phyloP scores from a whole-genome alignment of 176 grass and related monocot genomes.

The Typha latifolia region DNA sequence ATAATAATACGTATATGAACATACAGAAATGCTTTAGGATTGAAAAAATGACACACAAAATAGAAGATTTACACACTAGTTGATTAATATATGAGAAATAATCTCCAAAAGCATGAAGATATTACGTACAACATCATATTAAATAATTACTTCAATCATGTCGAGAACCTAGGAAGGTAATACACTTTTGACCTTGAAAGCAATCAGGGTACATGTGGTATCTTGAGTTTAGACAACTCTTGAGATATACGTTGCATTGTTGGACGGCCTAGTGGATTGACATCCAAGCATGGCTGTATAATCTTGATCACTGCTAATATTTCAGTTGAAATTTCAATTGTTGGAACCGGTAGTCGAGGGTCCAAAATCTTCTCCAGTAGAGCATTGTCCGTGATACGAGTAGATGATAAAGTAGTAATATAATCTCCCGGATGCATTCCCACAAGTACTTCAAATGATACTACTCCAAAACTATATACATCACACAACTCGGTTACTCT shows the following conservation, averaged over 20 bases:
- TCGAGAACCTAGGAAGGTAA: no score
- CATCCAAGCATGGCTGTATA: slow-evolving; percentile 4
- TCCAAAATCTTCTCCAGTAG: slow-evolving; percentile 7
- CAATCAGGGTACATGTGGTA: no score
- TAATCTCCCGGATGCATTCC: slow-evolving; percentile 1
- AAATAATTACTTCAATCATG: no score
- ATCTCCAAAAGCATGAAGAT: no score
- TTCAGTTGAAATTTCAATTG: background rate
- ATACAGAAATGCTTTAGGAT: no score
- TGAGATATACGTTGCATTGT: slow-evolving; percentile 17
- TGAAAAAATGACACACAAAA: no score
- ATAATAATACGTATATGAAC: no score
- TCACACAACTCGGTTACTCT: slow-evolving; percentile 11
- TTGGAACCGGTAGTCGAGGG: background rate
- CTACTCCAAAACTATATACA: slow-evolving; percentile 19
- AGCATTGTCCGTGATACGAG: background rate
- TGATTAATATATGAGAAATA: no score
- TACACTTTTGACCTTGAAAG: no score
- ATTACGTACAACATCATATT: no score
- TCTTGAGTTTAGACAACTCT: no score
- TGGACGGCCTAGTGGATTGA: background rate
- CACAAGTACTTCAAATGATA: slow-evolving; percentile 9
- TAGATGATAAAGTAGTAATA: background rate
- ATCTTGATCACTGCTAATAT: background rate
- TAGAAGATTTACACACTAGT: no score